Percentiles rank a stretch among this genome's conserved stretches.
These are phyloP conservation scores for Chlorokybus atmophyticus DNA, from an alignment of 139 green algal genomes.

Conservation along the genomic window DNA sequence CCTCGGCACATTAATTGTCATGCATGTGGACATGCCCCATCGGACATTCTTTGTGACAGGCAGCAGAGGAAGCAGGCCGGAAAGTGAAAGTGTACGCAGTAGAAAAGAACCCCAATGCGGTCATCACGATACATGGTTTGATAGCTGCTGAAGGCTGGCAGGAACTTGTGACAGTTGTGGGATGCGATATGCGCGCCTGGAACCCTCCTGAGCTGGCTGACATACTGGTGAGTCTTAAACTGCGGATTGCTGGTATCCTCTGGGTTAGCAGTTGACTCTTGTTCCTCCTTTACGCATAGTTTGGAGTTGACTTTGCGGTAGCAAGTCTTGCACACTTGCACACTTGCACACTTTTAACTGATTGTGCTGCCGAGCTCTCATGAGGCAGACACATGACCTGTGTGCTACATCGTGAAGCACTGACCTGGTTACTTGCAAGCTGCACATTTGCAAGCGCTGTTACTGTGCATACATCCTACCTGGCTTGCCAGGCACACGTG, in stretches of 20 bases:
- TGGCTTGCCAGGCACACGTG: too few species aligned
- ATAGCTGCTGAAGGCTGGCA: conserved; percentile 48
- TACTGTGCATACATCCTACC: too few species aligned
- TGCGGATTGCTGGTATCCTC: conserved; percentile 17
- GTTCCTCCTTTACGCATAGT: background rate
- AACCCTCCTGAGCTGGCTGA: conserved; percentile 60
- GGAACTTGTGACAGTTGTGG: conserved; percentile 47
- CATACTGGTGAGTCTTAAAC: conserved; percentile 49
- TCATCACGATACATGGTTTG: conserved; percentile 77
- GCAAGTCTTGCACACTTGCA: too few species aligned
- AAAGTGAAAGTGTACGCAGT: conserved; percentile 78
- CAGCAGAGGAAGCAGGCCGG: conserved; percentile 12
- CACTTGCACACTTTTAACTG: too few species aligned
- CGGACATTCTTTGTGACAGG: background rate
- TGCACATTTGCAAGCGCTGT: too few species aligned
- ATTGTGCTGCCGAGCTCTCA: too few species aligned
- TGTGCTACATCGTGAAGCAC: too few species aligned
- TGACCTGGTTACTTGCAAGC: too few species aligned
- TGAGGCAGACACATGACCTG: too few species aligned
- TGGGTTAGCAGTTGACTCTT: too few species aligned
- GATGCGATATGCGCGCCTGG: conserved; percentile 77
- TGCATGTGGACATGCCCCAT: background rate
- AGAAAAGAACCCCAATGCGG: conserved; percentile 96
- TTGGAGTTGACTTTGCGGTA: background rate
- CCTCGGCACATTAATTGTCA: background rate